phyloP scores from a whole-genome alignment of 2,329 filamentous ascomycete genomes.

The Arthrinium puccinioides region DNA sequence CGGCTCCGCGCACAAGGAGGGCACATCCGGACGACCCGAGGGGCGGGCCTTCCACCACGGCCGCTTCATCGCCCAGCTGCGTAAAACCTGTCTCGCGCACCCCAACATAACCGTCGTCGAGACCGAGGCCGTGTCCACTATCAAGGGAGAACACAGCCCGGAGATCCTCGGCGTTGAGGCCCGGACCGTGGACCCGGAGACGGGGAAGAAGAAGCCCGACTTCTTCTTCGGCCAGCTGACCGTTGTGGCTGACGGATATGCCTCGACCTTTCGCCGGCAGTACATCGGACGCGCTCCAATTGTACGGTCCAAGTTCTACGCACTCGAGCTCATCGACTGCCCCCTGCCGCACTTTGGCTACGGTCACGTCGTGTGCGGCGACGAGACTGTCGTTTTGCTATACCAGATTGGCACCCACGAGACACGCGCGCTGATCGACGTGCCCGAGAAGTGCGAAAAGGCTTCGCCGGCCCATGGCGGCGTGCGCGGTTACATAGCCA shows the following conservation, averaged over 20 bases:
- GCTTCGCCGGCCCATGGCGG: slow-evolving; percentile 71
- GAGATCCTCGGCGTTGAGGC: slow-evolving; percentile 81
- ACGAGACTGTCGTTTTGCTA: slow-evolving; percentile 70
- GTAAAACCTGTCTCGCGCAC: slow-evolving; percentile 65
- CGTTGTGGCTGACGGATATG: slow-evolving; percentile 86
- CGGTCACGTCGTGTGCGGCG: slow-evolving; percentile 82
- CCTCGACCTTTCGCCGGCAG: slow-evolving; percentile 81
- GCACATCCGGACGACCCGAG: slow-evolving; percentile 42
- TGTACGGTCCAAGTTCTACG: slow-evolving; percentile 85
- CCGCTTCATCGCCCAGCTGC: slow-evolving; percentile 77
- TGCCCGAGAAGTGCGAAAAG: slow-evolving; percentile 69
- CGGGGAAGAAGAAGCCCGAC: slow-evolving; percentile 52
- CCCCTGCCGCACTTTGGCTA: slow-evolving; percentile 66
- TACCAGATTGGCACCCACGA: slow-evolving; percentile 97
- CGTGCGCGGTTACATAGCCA: slow-evolving; percentile 75
- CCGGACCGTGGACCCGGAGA: slow-evolving; percentile 52
- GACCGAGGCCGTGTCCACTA: slow-evolving; percentile 71
- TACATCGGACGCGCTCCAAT: slow-evolving; percentile 60
- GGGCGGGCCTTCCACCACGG: slow-evolving; percentile 91
- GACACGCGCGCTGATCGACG: slow-evolving; percentile 82
- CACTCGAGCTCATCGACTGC: slow-evolving; percentile 84
- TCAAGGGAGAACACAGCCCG: slow-evolving; percentile 60
- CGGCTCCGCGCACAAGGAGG: slow-evolving; percentile 15
- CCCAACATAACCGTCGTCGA: slow-evolving; percentile 87
- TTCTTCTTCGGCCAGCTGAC: slow-evolving; percentile 86